phyloP scores from a whole-genome alignment of 2,329 filamentous ascomycete genomes.

The Aspergillus sp. region DNA sequence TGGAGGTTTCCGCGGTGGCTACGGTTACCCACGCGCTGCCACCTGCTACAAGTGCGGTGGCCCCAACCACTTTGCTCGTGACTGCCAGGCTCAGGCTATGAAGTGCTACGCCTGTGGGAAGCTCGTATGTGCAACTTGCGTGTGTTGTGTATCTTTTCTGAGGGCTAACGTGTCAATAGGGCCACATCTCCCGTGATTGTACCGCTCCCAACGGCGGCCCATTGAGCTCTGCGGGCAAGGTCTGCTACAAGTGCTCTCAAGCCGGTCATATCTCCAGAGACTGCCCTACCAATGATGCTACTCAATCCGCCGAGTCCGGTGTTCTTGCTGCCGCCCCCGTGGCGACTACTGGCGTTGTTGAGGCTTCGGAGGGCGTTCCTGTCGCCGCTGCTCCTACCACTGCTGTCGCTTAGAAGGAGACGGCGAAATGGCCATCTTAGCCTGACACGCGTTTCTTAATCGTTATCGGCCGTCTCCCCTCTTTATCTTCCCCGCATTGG shows the following conservation, averaged over 20 bases:
- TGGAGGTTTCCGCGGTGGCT: constrained; percentile 73
- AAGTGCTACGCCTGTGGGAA: constrained; percentile 98
- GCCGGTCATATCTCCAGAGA: constrained; percentile 95
- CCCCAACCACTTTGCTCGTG: constrained; percentile 96
- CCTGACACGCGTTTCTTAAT: constrained; percentile 22
- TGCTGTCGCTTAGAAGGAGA: constrained; percentile 47
- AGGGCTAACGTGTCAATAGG: constrained; percentile 42
- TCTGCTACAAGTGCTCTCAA: constrained; percentile 97
- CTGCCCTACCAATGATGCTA: constrained; percentile 75
- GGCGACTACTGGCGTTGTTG: constrained; percentile 46
- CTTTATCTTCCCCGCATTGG: constrained; percentile 22
- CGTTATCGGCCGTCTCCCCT: constrained; percentile 19
- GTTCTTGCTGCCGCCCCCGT: constrained; percentile 32
- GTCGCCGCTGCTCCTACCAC: constrained; percentile 48
- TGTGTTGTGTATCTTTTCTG: not conserved
- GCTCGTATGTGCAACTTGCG: constrained; percentile 54
- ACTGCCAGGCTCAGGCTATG: constrained; percentile 98
- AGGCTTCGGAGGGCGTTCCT: constrained; percentile 39
- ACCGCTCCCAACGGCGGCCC: constrained; percentile 95
- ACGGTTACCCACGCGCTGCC: constrained; percentile 60
- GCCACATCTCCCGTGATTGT: constrained; percentile 93
- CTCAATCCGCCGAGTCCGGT: constrained; percentile 38
- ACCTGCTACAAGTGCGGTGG: constrained; percentile 75
- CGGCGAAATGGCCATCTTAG: not conserved
- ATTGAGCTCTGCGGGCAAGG: constrained; percentile 94